Base-by-base conservation (phyloP, 441 rosid genomes). In the Populus trichocarpa region DNA sequence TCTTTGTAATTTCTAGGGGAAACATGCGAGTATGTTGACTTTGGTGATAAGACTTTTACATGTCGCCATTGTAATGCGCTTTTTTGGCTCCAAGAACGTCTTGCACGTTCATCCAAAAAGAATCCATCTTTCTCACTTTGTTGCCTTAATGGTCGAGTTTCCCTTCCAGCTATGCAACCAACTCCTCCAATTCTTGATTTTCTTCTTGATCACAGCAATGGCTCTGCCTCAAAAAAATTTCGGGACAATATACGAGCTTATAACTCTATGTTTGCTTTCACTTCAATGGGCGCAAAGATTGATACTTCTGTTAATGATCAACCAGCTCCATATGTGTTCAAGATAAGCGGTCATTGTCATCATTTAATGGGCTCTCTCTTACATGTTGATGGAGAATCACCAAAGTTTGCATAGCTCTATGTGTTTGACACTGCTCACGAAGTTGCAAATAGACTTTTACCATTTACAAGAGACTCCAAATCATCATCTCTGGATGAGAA, bases 341-440 rank as follows among this genome's bases (percentile, higher is more conserved):
- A 18, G 3, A 30, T 78, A 6, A 26, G 11, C 0, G 67, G 75
- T 9, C 64, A 78, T 22, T 72, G 8, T 42, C 50, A 65, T 23
- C 81, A 78, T 33, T 1, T 23, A 0, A 78, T 78, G 77, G 77
- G 77, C 20, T 65, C 77, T 1, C 3, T 78, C 2, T 10, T 67
- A 2, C 80, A 35, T 3, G n/a, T 6, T 11, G 75, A 61, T 22
- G 71, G 66, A 1, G 11, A 36, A 8, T 8, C 10, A 1, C 75
- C 71, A 1, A 25, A 35, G 57, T 71, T 71, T 71, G 75, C 70
- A 2, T 76, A 64, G 8, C 22, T 67, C 0, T 78, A 72, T 10
- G 22, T 78, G 3, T 65, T 6, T 32, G 77, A 77, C 28, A 77
- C 40, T 12, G 42, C 13, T 4, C 59, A 70, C 23, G 75, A 77